Conservation (phyloP, 257 asterid species). For the Solanum infundibuliforme region DNA sequence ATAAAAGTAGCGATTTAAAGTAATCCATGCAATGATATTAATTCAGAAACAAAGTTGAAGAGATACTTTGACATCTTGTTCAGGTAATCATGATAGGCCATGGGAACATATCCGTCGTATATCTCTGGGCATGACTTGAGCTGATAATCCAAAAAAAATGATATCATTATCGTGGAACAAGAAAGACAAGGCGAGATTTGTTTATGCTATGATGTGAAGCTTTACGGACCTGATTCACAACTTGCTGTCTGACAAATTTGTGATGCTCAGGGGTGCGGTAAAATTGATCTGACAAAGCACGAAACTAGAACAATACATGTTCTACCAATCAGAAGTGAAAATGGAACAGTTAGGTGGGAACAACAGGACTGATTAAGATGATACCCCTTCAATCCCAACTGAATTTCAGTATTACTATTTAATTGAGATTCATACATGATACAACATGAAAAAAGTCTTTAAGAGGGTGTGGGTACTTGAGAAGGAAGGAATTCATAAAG, state of each 20-base stretch:
- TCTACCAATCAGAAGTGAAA: background rate
- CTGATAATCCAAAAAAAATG: constrained; percentile 34
- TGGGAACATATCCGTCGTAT: constrained; percentile 88
- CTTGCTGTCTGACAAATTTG: constrained; percentile 81
- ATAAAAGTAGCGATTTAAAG: background rate
- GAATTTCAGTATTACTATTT: background rate
- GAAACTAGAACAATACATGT: constrained; percentile 38
- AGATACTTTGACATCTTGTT: constrained; percentile 78
- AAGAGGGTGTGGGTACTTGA: background rate
- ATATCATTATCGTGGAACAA: constrained; percentile 6
- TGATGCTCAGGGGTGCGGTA: constrained; percentile 92
- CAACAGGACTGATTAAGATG: background rate
- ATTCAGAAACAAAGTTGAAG: constrained; percentile 5
- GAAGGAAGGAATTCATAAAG: background rate
- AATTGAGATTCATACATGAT: background rate
- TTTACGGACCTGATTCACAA: constrained; percentile 73
- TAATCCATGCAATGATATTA: constrained; percentile 9
- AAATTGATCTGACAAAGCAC: constrained; percentile 91
- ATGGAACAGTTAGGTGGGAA: background rate
- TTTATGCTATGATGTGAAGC: background rate
- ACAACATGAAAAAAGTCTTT: background rate
- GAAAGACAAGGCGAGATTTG: background rate
- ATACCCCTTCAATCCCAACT: background rate
- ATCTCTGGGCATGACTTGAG: constrained; percentile 67
- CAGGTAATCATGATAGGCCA: constrained; percentile 74